phyloP scores from a whole-genome alignment of 768 basidiomycete species.

The Lentinula boryana region DNA sequence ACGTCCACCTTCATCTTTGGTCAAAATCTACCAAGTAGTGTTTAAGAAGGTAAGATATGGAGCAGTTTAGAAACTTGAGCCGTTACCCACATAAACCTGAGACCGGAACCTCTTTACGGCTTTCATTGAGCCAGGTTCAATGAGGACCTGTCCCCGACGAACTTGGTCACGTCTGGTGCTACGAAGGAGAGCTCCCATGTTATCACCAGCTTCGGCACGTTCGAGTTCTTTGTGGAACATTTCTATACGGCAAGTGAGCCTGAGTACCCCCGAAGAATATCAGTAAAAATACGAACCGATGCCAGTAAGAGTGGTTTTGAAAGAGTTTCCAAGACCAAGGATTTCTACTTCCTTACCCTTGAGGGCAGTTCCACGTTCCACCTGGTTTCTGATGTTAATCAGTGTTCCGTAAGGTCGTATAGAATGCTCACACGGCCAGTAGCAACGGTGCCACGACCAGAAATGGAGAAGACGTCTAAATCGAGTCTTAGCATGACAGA shows the following conservation, averaged over 20 bases:
- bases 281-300: constrained; percentile 50
- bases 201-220: constrained; percentile 96
- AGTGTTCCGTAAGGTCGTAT: neutral
- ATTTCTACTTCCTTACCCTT: constrained; percentile 96
- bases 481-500: neutral
- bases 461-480: constrained; percentile 89
- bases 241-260: constrained; percentile 40
- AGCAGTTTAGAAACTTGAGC: neutral
- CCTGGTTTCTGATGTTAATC: constrained; percentile 30
- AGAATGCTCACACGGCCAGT: constrained; percentile 75
- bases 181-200: constrained; percentile 96
- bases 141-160: constrained; percentile 87
- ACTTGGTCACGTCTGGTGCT: constrained; percentile 97
- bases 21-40: constrained; percentile 50
- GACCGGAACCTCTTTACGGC: constrained; percentile 93
- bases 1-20: constrained; percentile 85
- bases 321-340: constrained; percentile 69
- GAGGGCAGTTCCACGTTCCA: constrained; percentile 85
- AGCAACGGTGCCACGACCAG: constrained; percentile 96
- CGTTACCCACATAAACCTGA: constrained; percentile 69
- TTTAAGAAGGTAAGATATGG: constrained; percentile 3
- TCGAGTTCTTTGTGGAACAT: constrained; percentile 99
- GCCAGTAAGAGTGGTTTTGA: constrained; percentile 95
- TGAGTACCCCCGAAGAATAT: neutral
- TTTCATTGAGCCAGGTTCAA: constrained; percentile 86